Percentiles rank a stretch among this genome's conserved stretches.
phyloP scores from a whole-genome alignment of 805 yeast species.

The Saccharomycopsis fibuligera region DNA sequence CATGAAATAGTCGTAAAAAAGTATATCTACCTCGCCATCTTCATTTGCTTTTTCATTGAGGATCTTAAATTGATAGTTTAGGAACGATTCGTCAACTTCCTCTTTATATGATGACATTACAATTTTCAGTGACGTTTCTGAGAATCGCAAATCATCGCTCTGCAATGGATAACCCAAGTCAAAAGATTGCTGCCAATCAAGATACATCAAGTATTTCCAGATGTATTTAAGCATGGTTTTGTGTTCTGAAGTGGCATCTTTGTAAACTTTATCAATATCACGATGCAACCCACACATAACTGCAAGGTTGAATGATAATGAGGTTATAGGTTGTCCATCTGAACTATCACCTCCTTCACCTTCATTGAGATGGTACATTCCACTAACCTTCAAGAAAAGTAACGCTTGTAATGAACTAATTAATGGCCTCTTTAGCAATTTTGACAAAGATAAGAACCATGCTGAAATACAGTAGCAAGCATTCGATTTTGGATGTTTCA shows the following conservation, averaged over 20 bases:
- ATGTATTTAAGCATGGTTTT: conserved; percentile 13
- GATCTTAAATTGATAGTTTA: conserved; percentile 14
- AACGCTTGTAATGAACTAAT: conserved; percentile 16
- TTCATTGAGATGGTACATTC: conserved; percentile 17
- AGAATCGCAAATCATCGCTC: conserved; percentile 14
- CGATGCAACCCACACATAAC: conserved; percentile 21
- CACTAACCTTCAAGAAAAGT: conserved; percentile 16
- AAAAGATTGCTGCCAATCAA: conserved; percentile 20
- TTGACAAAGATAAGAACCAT: conserved; percentile 7
- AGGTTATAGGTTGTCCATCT: conserved; percentile 16
- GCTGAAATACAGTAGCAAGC: conserved; percentile 7
- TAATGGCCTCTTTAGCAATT: conserved; percentile 18
- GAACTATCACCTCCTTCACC: conserved; percentile 23
- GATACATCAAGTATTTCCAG: conserved; percentile 16
- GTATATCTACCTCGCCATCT: conserved; percentile 1
- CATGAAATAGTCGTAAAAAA: conserved; percentile 11
- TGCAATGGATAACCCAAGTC: conserved; percentile 21
- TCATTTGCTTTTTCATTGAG: conserved; percentile 4
- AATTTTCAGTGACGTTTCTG: conserved; percentile 4
- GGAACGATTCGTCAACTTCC: conserved; percentile 9
- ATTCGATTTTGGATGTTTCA: conserved; percentile 9
- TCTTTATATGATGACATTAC: conserved; percentile 5
- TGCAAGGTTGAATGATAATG: conserved; percentile 15
- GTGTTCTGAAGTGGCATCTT: conserved; percentile 5
- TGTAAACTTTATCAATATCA: conserved; percentile 12